Percentiles rank a stretch among this genome's conserved stretches.
Conservation (phyloP, 2,329 filamentous ascomycete genomes). For the Dactylellina cionopaga region DNA sequence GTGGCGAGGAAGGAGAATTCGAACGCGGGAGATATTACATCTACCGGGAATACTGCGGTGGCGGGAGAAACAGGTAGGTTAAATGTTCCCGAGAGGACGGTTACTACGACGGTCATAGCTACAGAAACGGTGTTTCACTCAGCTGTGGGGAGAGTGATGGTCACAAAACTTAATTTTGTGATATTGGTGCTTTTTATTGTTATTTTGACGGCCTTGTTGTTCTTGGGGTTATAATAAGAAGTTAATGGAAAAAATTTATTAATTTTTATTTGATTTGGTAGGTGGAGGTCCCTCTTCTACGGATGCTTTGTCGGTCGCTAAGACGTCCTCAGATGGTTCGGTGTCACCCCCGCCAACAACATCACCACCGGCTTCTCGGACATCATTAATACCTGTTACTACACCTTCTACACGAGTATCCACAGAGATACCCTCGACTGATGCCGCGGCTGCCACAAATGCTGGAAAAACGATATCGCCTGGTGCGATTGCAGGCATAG, state of each 20-base stretch:
- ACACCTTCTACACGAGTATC: background rate
- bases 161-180: too few relatives aligned
- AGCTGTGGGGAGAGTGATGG: background rate
- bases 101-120: constrained; percentile 19
- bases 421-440: background rate
- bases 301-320: constrained; percentile 2
- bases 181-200: background rate
- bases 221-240: constrained; percentile 7
- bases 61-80: constrained; percentile 25
- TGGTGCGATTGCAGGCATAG: constrained; percentile 6
- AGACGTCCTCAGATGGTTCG: constrained; percentile 9
- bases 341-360: background rate
- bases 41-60: background rate
- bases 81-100: constrained; percentile 16
- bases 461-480: background rate
- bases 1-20: background rate
- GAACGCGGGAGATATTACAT: background rate
- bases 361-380: background rate
- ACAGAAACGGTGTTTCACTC: constrained; percentile 13
- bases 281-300: constrained; percentile 11
- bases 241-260: background rate
- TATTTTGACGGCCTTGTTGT: constrained; percentile 5
- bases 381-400: background rate
- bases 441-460: background rate
- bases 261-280: constrained; percentile 1